Conservation (phyloP, 208 protist genomes). For the Vickermania ingenoplastis region DNA sequence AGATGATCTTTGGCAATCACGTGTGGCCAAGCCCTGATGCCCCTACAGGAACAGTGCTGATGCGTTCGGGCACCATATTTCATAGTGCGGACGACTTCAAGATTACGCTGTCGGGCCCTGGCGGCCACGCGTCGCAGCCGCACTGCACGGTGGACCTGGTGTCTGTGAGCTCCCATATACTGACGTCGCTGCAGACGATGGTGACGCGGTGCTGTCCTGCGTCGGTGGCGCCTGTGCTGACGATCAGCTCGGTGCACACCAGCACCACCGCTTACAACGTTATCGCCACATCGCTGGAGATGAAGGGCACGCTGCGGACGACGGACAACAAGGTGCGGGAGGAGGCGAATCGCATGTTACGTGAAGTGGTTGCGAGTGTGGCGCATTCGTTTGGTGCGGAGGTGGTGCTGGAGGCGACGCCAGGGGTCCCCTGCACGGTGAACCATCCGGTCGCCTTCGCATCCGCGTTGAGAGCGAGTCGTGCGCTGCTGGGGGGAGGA, state of each 20-base stretch:
- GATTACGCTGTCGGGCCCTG: constrained; percentile 25
- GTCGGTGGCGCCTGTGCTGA: constrained; percentile 29
- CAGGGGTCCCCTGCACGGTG: constrained; percentile 32
- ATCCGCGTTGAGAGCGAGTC: constrained; percentile 5
- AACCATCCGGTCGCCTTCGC: constrained; percentile 30
- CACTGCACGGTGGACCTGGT: constrained; percentile 42
- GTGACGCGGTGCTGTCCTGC: constrained; percentile 32
- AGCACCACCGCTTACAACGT: constrained; percentile 47
- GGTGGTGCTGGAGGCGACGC: constrained; percentile 16
- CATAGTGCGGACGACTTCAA: constrained; percentile 19
- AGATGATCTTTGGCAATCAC: constrained; percentile 46
- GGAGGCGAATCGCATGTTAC: constrained; percentile 6
- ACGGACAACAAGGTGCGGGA: constrained; percentile 18
- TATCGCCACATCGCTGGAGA: constrained; percentile 30
- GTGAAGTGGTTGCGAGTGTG: constrained; percentile 19
- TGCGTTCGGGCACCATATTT: constrained; percentile 17
- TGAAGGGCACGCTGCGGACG: constrained; percentile 43
- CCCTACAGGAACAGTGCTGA: constrained; percentile 10
- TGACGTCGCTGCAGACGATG: constrained; percentile 41
- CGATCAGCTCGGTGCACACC: constrained; percentile 22
- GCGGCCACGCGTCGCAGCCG: constrained; percentile 53
- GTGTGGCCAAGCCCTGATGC: constrained; percentile 8
- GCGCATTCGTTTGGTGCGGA: constrained; percentile 11
- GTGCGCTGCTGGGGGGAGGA: constrained; percentile 7
- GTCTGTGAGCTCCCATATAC: constrained; percentile 21